These are phyloP conservation scores for Gaultheria prostrata DNA, from an alignment of 148 eudicot genomes.

Conservation along the genomic window DNA sequence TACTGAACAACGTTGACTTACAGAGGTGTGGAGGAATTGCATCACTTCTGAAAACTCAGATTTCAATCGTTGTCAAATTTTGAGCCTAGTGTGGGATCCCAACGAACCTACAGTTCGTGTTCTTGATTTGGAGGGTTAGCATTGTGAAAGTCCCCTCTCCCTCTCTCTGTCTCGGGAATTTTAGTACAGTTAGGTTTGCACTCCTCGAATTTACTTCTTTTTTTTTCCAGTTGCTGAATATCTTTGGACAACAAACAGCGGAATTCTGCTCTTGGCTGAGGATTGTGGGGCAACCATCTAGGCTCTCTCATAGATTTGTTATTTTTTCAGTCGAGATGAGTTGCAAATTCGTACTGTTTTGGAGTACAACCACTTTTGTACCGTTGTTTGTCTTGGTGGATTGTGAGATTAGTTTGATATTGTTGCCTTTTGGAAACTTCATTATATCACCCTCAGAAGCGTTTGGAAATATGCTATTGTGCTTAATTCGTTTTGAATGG, in stretches of 20 bases:
- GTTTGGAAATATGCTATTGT: not conserved
- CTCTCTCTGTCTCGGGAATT: not conserved
- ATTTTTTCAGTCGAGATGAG: not conserved
- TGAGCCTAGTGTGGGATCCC: not conserved
- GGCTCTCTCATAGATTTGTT: not conserved
- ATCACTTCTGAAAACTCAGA: not conserved
- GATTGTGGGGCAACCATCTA: not conserved
- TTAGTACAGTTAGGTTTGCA: slow-evolving; percentile 6
- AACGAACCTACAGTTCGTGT: not conserved
- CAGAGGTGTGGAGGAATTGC: not conserved
- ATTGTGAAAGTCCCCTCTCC: not conserved
- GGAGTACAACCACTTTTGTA: not conserved
- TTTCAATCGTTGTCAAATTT: not conserved
- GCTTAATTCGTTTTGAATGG: not conserved
- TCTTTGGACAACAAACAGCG: not conserved
- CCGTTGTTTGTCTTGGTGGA: not conserved
- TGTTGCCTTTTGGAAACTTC: not conserved
- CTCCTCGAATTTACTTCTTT: not conserved
- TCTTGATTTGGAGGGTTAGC: slow-evolving; percentile 2
- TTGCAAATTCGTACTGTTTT: not conserved
- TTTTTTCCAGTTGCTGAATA: not conserved
- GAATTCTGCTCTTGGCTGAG: not conserved
- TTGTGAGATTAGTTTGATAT: not conserved
- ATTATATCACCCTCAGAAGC: not conserved
- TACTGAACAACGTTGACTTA: slow-evolving; percentile 6